Percentiles rank a stretch among this genome's conserved stretches.
phyloP scores from a whole-genome alignment of 2,329 filamentous ascomycete genomes.

The Dactylella cylindrospora region DNA sequence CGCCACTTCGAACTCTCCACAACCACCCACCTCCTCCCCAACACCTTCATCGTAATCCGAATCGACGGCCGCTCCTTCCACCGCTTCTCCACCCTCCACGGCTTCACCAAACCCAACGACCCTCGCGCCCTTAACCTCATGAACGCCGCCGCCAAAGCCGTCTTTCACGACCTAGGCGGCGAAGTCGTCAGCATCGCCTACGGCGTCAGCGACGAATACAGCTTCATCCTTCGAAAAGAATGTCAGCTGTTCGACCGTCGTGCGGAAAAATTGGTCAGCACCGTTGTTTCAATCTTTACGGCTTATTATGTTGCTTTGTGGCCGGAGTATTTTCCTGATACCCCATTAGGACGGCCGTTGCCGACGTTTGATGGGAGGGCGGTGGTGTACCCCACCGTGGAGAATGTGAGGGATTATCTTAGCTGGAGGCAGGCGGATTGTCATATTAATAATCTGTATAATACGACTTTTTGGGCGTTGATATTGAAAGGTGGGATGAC shows the following conservation, averaged over 20 bases:
- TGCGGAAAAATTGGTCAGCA: conserved; percentile 84
- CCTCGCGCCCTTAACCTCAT: conserved; percentile 82
- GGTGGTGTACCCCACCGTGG: conserved; percentile 80
- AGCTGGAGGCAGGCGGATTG: conserved; percentile 83
- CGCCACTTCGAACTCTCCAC: conserved; percentile 73
- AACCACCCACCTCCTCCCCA: conserved; percentile 74
- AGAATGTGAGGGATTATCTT: conserved; percentile 89
- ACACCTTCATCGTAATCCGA: conserved; percentile 93
- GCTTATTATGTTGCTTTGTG: conserved; percentile 84
- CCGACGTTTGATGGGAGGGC: conserved; percentile 92
- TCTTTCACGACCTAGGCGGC: conserved; percentile 80
- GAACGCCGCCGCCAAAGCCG: conserved; percentile 85
- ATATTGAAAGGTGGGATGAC: conserved; percentile 75
- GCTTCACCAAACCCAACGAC: conserved; percentile 91
- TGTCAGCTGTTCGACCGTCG: conserved; percentile 82
- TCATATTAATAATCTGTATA: conserved; percentile 98
- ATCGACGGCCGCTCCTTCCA: conserved; percentile 94
- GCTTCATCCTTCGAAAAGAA: conserved; percentile 84
- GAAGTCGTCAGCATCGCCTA: conserved; percentile 73
- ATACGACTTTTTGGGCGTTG: conserved; percentile 92
- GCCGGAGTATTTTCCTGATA: conserved; percentile 72
- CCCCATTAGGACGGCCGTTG: conserved; percentile 68
- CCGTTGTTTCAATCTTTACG: conserved; percentile 89
- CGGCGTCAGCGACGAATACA: conserved; percentile 92
- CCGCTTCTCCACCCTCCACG: conserved; percentile 84